phyloP scores from a whole-genome alignment of 2,329 filamentous ascomycete genomes.

The Xylaria sp. region DNA sequence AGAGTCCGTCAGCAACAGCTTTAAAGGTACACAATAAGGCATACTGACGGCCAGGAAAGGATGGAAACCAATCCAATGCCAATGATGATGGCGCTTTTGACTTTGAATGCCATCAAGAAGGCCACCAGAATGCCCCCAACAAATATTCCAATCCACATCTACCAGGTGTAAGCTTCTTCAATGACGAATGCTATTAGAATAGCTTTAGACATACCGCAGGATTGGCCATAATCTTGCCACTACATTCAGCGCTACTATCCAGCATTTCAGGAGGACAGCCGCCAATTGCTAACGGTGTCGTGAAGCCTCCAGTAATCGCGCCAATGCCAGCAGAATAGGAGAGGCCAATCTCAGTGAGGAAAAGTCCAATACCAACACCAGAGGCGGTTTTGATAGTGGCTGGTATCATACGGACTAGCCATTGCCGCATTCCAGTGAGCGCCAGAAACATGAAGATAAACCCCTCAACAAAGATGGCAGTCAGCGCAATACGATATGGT shows the following conservation, averaged over 20 bases:
- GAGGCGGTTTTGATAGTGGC: conserved; percentile 69
- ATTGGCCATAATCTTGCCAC: conserved; percentile 73
- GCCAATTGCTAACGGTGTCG: conserved; percentile 76
- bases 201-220: conserved; percentile 61
- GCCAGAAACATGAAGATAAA: conserved; percentile 69
- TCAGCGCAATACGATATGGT: conserved; percentile 65
- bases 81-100: conserved; percentile 77
- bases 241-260: conserved; percentile 56
- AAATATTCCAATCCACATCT: conserved; percentile 87
- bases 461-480: conserved; percentile 68
- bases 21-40: background rate
- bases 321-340: conserved; percentile 86
- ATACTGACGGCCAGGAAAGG: conserved; percentile 72
- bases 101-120: conserved; percentile 78
- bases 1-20: conserved; percentile 25
- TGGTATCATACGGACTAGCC: conserved; percentile 71
- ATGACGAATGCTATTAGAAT: background rate
- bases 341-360: conserved; percentile 67
- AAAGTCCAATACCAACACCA: conserved; percentile 69
- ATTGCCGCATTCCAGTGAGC: conserved; percentile 73
- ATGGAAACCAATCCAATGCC: conserved; percentile 75
- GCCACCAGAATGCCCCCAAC: conserved; percentile 80
- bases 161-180: conserved; percentile 28
- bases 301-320: conserved; percentile 71
- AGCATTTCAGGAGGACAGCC: conserved; percentile 69